phyloP scores from a whole-genome alignment of 2,329 filamentous ascomycete species.

The Verticillium dahliae region DNA sequence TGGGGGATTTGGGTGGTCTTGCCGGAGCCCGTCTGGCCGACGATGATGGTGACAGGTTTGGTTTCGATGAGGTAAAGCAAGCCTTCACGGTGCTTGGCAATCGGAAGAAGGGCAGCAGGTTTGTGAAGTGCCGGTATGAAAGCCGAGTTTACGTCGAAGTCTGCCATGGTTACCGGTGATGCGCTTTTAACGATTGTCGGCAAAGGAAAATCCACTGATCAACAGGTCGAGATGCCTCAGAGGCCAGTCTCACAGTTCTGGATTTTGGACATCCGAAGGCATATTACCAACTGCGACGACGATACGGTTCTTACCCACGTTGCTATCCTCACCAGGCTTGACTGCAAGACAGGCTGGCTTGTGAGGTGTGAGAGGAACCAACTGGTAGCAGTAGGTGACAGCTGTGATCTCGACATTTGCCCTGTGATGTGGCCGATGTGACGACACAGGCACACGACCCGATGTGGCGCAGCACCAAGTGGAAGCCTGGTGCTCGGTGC shows the following conservation, averaged over 20 bases:
- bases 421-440: not conserved
- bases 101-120: conserved; percentile 75
- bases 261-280: not conserved
- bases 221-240: not conserved
- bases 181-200: not conserved
- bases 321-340: too few relatives aligned
- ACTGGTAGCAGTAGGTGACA: not conserved
- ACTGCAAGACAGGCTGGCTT: not conserved
- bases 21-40: conserved; percentile 90
- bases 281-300: not conserved
- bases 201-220: not conserved
- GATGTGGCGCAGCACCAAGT: not conserved
- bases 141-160: conserved; percentile 47
- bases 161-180: conserved; percentile 34
- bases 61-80: conserved; percentile 84
- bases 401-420: not conserved
- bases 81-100: conserved; percentile 72
- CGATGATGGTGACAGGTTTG: conserved; percentile 76
- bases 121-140: conserved; percentile 84
- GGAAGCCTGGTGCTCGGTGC: not conserved
- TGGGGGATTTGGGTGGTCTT: conserved; percentile 97
- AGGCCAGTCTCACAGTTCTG: not conserved
- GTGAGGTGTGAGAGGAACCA: not conserved
- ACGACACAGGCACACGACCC: not conserved
- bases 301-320: not conserved